phyloP scores from a whole-genome alignment of 2,329 filamentous ascomycete species.

The Microdochium nivale region DNA sequence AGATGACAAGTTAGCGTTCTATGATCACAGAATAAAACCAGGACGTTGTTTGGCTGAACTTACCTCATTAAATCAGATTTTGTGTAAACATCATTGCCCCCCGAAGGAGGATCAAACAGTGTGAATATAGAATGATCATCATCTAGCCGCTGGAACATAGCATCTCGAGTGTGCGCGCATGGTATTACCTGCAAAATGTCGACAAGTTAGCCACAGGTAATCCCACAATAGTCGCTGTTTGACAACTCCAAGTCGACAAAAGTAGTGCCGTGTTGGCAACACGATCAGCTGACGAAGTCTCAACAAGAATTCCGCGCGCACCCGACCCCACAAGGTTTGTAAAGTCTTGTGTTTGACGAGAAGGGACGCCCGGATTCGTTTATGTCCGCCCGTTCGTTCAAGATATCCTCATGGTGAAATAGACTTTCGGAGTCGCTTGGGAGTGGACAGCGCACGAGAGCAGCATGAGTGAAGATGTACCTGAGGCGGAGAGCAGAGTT shows the following conservation, averaged over 20 bases:
- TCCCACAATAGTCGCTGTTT: neutral
- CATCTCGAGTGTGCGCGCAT: neutral
- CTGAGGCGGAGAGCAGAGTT: constrained; percentile 19
- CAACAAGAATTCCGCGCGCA: constrained; percentile 48
- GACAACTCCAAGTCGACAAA: constrained; percentile 3
- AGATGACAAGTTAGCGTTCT: neutral
- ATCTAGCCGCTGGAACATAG: constrained; percentile 8
- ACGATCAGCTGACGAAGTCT: constrained; percentile 58
- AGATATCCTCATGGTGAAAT: constrained; percentile 47
- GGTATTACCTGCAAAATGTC: constrained; percentile 1
- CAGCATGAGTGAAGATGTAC: constrained; percentile 23
- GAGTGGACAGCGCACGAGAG: neutral
- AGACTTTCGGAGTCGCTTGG: constrained; percentile 8
- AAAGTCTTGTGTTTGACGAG: constrained; percentile 47
- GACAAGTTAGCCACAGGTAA: neutral
- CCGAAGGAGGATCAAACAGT: constrained; percentile 26
- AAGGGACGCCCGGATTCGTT: constrained; percentile 42
- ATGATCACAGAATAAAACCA: constrained; percentile 9
- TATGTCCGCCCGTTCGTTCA: constrained; percentile 67
- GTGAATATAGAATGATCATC: constrained; percentile 27
- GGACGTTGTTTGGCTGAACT: constrained; percentile 1
- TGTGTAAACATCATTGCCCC: constrained; percentile 24
- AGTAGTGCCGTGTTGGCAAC: constrained; percentile 10
- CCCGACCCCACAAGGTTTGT: constrained; percentile 51
- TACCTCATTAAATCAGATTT: constrained; percentile 30